Evolutionary conservation across 352 stramenopile genomes (phyloP).

Genomic region (Elongisporangium prolatum): DNA sequence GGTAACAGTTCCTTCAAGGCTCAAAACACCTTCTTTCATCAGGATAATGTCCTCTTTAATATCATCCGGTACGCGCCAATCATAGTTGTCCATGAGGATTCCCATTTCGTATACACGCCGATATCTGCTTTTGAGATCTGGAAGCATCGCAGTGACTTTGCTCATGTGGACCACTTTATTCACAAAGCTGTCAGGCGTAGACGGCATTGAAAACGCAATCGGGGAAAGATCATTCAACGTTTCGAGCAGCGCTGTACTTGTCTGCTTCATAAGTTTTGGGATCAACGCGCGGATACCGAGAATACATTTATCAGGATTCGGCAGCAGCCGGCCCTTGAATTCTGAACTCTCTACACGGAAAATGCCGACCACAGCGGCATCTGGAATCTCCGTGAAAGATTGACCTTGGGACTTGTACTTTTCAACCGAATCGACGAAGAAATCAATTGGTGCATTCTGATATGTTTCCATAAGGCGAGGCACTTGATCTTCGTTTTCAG

Average conservation of each 20-base stretch:
- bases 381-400: conserved; percentile 82
- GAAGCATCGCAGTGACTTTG: conserved; percentile 52
- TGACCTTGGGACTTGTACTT: conserved; percentile 76
- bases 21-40: conserved; percentile 90
- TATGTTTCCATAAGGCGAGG: conserved; percentile 62
- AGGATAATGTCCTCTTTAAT: conserved; percentile 92
- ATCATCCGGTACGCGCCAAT: conserved; percentile 89
- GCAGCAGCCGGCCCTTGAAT: conserved; percentile 87
- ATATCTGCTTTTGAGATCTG: conserved; percentile 67
- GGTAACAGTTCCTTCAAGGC: conserved; percentile 86
- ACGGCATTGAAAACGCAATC: conserved; percentile 66
- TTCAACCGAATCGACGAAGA: conserved; percentile 78
- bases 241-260: conserved; percentile 72
- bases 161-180: conserved; percentile 88
- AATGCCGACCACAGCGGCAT: conserved; percentile 86
- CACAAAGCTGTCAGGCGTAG: conserved; percentile 74
- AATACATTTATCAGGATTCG: conserved; percentile 87
- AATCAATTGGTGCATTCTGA: conserved; percentile 61
- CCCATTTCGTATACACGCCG: conserved; percentile 84
- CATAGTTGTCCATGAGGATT: conserved; percentile 89
- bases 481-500: conserved; percentile 80
- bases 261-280: conserved; percentile 89
- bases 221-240: conserved; percentile 83
- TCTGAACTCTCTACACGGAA: conserved; percentile 87
- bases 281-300: conserved; percentile 75